Evolutionary conservation across 2,329 filamentous ascomycete species (phyloP).

Genomic region (Allantophomopsis lycopodina): DNA sequence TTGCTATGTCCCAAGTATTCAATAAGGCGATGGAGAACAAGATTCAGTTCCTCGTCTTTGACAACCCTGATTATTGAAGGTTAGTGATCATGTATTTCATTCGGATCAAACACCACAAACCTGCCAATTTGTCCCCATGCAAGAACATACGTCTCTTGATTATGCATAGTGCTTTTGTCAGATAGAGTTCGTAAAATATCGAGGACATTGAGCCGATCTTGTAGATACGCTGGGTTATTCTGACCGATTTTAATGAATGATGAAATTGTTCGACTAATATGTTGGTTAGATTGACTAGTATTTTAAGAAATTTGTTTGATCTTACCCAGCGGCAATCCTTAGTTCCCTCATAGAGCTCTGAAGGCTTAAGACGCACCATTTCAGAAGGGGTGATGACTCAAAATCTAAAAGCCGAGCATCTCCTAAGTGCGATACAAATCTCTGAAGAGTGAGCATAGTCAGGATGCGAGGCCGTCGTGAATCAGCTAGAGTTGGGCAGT

Average conservation of each 20-base stretch:
- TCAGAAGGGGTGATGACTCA: constrained; percentile 51
- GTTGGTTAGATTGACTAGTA: too few relatives aligned
- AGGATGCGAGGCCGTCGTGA: constrained; percentile 51
- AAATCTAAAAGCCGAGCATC: constrained; percentile 49
- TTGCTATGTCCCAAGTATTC: constrained; percentile 81
- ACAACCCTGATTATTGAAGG: constrained; percentile 36
- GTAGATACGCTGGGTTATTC: constrained; percentile 8
- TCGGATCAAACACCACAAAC: constrained; percentile 23
- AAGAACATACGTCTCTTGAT: constrained; percentile 75
- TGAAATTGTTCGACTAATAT: constrained; percentile 42
- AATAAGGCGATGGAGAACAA: constrained; percentile 70
- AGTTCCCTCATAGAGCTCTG: constrained; percentile 78
- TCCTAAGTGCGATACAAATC: constrained; percentile 53
- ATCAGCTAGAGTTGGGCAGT: constrained; percentile 30
- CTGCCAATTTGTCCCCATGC: constrained; percentile 75
- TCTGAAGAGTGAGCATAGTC: constrained; percentile 58
- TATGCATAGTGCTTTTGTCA: constrained; percentile 48
- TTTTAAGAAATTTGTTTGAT: too few relatives aligned
- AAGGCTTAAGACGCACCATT: constrained; percentile 71
- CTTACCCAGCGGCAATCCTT: constrained; percentile 56
- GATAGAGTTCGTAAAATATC: constrained; percentile 60
- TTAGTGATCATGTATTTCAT: neutral
- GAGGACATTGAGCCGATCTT: constrained; percentile 58
- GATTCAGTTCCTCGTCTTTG: constrained; percentile 70
- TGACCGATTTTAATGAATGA: constrained; percentile 30